Base-by-base conservation (phyloP, 768 basidiomycete genomes). In the Russula emetica region DNA sequence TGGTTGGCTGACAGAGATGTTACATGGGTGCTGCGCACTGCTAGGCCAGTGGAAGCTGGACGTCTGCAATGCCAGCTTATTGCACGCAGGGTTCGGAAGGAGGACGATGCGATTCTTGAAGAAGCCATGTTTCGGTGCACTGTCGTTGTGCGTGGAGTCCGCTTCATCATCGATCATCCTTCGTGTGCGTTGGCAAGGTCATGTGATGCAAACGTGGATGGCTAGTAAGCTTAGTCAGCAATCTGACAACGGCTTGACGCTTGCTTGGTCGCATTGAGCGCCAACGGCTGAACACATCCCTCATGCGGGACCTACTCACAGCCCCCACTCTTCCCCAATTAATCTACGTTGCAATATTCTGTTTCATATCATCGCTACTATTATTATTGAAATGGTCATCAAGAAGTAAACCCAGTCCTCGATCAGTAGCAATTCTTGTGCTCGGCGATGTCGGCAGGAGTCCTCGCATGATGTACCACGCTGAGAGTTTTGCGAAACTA, bases 401-500 rank as follows among this genome's bases (percentile, higher is more conserved):
- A 30, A 34, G 59, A 44, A 63, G 60, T 47, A 63, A 65, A 24
- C 74, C 76, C 3, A 67, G 77, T 53, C 72, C 82, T 32, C 86
- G 88, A 20, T 85, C 92, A 3, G 90, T 92, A n/a, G 90, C 86
- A 5, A 85, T 98, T 60, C 76, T 98, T 54, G 97, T 99, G 16
- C 80, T 99, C 11, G 97, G 97, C 11, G 97, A 99, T 77, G 85
- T 99, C 54, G 97, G 96, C 1, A 83, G 97, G 62, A 94, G 91
- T 72, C 97, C 97, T 13, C 81, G 97, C 59, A 98, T 98, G 92
- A 96, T 98, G 92, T 98, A 98, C 73, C 97, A 99, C 70, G 89
- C 96, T 0, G 85, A 96, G 72, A 94, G 91, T 71, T 91, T 99
- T 72, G 88, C 92, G 44, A 83, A 86, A 61, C 81, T 85, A 58